These are phyloP conservation scores for Pseudogymnoascus sp. DNA, from an alignment of 2,329 filamentous ascomycete genomes.

Conservation along the genomic window DNA sequence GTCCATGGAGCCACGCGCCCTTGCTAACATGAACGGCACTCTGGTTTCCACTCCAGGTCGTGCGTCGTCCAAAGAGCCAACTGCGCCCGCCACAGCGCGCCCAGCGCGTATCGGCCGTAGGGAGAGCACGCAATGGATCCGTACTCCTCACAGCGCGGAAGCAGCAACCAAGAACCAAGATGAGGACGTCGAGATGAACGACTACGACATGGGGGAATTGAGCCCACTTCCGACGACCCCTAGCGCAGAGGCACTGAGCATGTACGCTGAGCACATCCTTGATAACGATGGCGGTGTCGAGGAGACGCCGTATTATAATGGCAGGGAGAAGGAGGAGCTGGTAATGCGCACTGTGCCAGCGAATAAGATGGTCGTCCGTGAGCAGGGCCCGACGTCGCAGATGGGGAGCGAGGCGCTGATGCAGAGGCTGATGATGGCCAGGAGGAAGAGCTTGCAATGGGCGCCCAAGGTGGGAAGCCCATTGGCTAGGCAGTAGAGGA, in stretches of 20 bases:
- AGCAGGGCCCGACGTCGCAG: slow-evolving; percentile 30
- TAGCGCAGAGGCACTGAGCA: slow-evolving; percentile 23
- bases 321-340: slow-evolving; percentile 13
- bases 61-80: slow-evolving; percentile 25
- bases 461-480: slow-evolving; percentile 69
- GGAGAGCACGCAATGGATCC: slow-evolving; percentile 28
- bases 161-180: slow-evolving; percentile 15
- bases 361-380: slow-evolving; percentile 15
- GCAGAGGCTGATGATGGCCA: slow-evolving; percentile 54
- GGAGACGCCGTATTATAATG: slow-evolving; percentile 6
- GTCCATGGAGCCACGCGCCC: slow-evolving; percentile 68
- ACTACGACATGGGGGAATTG: slow-evolving; percentile 21
- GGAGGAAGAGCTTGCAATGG: slow-evolving; percentile 70
- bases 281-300: slow-evolving; percentile 22
- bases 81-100: slow-evolving; percentile 24
- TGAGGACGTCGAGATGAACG: slow-evolving; percentile 13
- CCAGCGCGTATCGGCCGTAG: slow-evolving; percentile 19
- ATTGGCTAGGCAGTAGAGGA: slow-evolving; percentile 40
- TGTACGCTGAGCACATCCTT: slow-evolving; percentile 21
- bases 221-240: slow-evolving; percentile 27
- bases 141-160: slow-evolving; percentile 18
- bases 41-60: slow-evolving; percentile 35
- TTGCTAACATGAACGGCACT: slow-evolving; percentile 61
- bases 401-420: slow-evolving; percentile 35
- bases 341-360: slow-evolving; percentile 27